phyloP scores from a whole-genome alignment of 2,329 filamentous ascomycete species.

The Hypoxylon sp. region DNA sequence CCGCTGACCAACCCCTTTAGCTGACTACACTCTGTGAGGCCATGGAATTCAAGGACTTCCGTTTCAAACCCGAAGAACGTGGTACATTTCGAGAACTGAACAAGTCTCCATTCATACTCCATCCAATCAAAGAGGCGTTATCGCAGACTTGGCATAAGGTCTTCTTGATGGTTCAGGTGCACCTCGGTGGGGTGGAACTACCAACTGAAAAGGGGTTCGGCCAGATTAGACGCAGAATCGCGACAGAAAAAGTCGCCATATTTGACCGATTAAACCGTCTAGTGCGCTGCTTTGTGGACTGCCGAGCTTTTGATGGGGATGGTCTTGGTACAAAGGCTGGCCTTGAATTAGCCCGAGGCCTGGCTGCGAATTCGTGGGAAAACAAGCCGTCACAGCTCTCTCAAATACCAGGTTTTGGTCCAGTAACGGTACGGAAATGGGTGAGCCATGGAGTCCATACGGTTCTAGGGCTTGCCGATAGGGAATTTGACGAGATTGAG shows the following conservation, averaged over 20 bases:
- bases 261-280: conserved; percentile 79
- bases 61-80: conserved; percentile 79
- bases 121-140: conserved; percentile 78
- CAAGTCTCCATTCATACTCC: conserved; percentile 76
- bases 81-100: conserved; percentile 80
- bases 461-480: conserved; percentile 77
- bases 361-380: conserved; percentile 86
- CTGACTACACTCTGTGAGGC: conserved; percentile 77
- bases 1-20: conserved; percentile 59
- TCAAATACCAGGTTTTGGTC: conserved; percentile 85
- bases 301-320: conserved; percentile 73
- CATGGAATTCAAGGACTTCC: conserved; percentile 79
- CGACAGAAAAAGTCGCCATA: conserved; percentile 73
- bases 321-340: conserved; percentile 76
- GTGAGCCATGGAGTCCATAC: conserved; percentile 77
- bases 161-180: conserved; percentile 81
- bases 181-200: conserved; percentile 77
- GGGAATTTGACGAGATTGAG: conserved; percentile 82
- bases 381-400: conserved; percentile 83
- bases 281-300: conserved; percentile 82
- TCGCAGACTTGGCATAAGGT: conserved; percentile 79
- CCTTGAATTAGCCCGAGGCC: conserved; percentile 82
- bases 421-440: conserved; percentile 81
- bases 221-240: conserved; percentile 70
- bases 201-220: conserved; percentile 70